Evolutionary conservation across 225 moss, liverwort and hornwort genomes (phyloP), one percentile per base, ranked within the genome.

Genomic region (Lunularia cruciata): DNA sequence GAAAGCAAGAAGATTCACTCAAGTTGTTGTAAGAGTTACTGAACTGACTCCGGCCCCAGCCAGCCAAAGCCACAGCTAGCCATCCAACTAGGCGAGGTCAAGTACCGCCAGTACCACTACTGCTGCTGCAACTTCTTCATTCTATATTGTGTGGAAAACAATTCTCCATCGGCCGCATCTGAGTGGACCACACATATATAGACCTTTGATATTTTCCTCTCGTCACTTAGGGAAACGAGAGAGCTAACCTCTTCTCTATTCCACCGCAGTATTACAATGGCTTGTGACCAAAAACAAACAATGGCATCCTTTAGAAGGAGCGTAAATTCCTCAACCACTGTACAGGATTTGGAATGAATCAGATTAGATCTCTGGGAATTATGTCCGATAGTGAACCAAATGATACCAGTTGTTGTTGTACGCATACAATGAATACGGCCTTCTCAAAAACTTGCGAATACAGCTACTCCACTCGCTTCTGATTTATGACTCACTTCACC

Each of bases 21-120:
- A 48, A 48, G 19, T 48, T 48, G 19, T 48, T 48, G 47, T 48
- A 48, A 19, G 47, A 48, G 19, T 48, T 48, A 48, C 47, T 48
- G 4, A 18, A 48, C 47, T n/a, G 47, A 18, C 47, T n/a, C 47
- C 47, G 47, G 18, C 47, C 47, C 47, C 19, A 1, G n/a, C 47
- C 47, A n/a, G 47, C 47, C 19, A 13, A 3, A 13, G 5, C 46
- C 46, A 5, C 46, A 47, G 46, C 5, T 19, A 47, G n/a, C n/a
- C n/a, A n/a, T n/a, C n/a, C n/a, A n/a, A n/a, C 5, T 6, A 47
- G 47, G 19, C 47, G 47, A 48, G 47, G 47, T 48, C 47, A 20
- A 48, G 47, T 48, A 18, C 47, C 15, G 47, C 9, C 47, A 48
- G 47, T 18, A 48, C 47, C n/a, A n/a, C n/a, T n/a, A n/a, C n/a